Percentiles rank a stretch among this genome's conserved stretches.
These are phyloP conservation scores for Trametes versicolor DNA, from an alignment of 1,284 basidiomycete species.

Conservation along the genomic window DNA sequence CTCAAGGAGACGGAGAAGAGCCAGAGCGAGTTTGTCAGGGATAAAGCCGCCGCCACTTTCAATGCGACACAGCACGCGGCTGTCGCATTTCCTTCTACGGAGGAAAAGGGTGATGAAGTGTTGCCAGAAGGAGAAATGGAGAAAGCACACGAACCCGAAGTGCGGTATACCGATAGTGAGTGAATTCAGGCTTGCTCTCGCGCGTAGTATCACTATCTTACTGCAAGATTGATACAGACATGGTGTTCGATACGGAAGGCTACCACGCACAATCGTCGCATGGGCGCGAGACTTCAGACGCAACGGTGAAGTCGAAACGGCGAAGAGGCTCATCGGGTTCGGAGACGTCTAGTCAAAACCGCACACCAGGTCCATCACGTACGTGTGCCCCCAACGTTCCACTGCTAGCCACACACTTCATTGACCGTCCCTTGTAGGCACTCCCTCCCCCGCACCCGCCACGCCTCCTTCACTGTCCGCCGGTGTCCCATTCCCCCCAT, in stretches of 20 bases:
- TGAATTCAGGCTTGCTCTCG: constrained; percentile 43
- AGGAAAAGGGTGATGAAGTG: constrained; percentile 58
- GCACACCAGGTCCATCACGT: constrained; percentile 39
- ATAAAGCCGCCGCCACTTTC: constrained; percentile 39
- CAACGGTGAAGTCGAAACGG: constrained; percentile 45
- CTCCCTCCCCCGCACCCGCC: constrained; percentile 32
- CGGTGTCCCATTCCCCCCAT: constrained; percentile 47
- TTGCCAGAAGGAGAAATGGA: constrained; percentile 57
- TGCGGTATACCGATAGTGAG: constrained; percentile 75
- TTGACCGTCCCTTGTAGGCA: constrained; percentile 19
- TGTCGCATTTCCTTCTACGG: constrained; percentile 19
- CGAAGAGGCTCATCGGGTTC: constrained; percentile 35
- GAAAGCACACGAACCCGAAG: constrained; percentile 64
- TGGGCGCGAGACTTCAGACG: constrained; percentile 51
- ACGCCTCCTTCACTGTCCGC: constrained; percentile 21
- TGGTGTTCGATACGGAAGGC: constrained; percentile 73
- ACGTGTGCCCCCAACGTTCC: constrained; percentile 3
- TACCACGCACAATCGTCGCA: constrained; percentile 65
- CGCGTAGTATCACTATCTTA: neutral
- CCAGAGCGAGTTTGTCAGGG: constrained; percentile 34
- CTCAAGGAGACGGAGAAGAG: constrained; percentile 37
- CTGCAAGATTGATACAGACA: constrained; percentile 49
- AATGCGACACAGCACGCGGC: constrained; percentile 38
- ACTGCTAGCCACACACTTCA: neutral
- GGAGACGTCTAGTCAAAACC: constrained; percentile 26